Base-by-base conservation (phyloP, 2,329 filamentous ascomycete genomes). In the Alternaria infectoria region DNA sequence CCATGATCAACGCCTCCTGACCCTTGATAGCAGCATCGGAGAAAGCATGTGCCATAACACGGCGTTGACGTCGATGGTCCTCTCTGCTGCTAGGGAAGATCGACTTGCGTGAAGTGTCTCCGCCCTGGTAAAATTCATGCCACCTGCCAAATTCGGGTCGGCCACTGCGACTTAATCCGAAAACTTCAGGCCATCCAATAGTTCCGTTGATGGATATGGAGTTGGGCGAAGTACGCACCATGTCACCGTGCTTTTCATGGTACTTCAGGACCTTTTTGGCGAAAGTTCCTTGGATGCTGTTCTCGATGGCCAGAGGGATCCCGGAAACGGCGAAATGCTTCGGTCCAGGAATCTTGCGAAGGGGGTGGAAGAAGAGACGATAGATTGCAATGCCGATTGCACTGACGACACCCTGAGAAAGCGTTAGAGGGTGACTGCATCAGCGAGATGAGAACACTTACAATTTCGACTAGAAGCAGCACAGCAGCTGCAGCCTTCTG, bases 141-240 rank as follows among this genome's bases (percentile, higher is more conserved):
- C 49, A 19, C n/a, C 44, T 9, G 21, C 28, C 23, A 23, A 62
- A 36, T 36, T 47, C 11, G 11, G 60, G n/a, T 49, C 32, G 10
- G n/a, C 26, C 26, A 6, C 47, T 13, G 11, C 47, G 19, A 23
- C 47, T 49, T 19, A 69, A 66, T 19, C 78, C 78, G 59, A 78
- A 80, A 47, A 81, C 79, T 17, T 81, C 79, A 47, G 73, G 72
- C 72, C 76, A 81, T 5, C 77, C 77, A 0, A 77, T 73, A n/a
- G 67, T 70, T 12, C 73, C 36, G 25, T 17, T 61, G n/a, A 64
- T 51, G 3, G 54, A 54, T 9, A 67, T 9, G 17, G 46, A 43
- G 19, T 67, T 51, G 4, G 65, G 65, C 12, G 54, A 56, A n/a
- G 57, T 60, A 15, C 65, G 65, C 13, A 67, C 62, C 12, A 62